Conservation (phyloP, 257 asterid genomes). For the Osmanthus fragrans region DNA sequence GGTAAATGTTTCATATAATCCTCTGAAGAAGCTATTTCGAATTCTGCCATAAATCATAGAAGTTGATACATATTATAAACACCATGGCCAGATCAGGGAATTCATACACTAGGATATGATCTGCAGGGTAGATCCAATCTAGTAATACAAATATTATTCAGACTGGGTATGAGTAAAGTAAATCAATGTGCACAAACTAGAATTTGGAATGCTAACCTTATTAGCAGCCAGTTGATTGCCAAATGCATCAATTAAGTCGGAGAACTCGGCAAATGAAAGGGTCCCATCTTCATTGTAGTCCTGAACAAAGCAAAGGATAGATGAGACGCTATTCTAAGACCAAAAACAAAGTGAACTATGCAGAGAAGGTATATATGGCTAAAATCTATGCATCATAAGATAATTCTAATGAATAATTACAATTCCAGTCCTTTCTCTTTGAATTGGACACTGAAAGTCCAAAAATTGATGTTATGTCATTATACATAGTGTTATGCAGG, state of each 20-base stretch:
- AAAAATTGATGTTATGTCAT: slow-evolving; percentile 2
- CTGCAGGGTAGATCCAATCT: slow-evolving; percentile 18
- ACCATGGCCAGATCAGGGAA: background rate
- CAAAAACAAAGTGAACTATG: slow-evolving; percentile 18
- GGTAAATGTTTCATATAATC: slow-evolving; percentile 1
- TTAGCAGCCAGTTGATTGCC: slow-evolving; percentile 88
- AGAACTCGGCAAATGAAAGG: slow-evolving; percentile 78
- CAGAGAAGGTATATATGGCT: slow-evolving; percentile 12
- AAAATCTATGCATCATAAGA: slow-evolving; percentile 21
- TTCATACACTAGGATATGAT: slow-evolving; percentile 8
- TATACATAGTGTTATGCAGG: slow-evolving; percentile 11
- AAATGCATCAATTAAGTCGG: slow-evolving; percentile 81
- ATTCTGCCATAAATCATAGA: slow-evolving; percentile 9
- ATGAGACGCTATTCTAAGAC: slow-evolving; percentile 16
- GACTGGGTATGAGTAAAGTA: background rate
- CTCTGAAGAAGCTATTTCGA: slow-evolving; percentile 6
- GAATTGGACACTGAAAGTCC: background rate
- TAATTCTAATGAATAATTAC: background rate
- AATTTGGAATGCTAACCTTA: slow-evolving; percentile 56
- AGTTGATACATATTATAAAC: background rate
- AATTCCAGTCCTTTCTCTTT: background rate
- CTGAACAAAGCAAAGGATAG: slow-evolving; percentile 42
- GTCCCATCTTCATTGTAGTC: slow-evolving; percentile 82
- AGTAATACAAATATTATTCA: slow-evolving; percentile 5
- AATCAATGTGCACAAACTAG: slow-evolving; percentile 7